Conservation (phyloP, 192 early-diverging fungal genomes). For the Rhizophlyctis rosea region DNA sequence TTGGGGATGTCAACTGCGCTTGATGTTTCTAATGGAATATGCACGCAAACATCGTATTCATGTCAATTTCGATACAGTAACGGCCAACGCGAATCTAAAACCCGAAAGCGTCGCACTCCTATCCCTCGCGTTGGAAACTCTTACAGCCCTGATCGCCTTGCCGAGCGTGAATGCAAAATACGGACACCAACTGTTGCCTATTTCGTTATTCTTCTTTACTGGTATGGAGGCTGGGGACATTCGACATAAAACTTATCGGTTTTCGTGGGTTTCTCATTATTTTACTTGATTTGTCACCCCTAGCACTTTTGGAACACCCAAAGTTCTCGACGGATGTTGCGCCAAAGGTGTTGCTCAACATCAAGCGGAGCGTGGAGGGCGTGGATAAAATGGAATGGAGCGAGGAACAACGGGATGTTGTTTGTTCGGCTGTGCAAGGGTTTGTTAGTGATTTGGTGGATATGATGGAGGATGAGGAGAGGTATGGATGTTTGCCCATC, state of each 20-base stretch:
- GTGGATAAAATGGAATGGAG: not conserved
- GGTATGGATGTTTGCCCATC: slow-evolving; percentile 10
- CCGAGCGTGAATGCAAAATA: slow-evolving; percentile 17
- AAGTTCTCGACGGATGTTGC: slow-evolving; percentile 38
- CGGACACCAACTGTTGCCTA: slow-evolving; percentile 15
- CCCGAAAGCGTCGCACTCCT: slow-evolving; percentile 22
- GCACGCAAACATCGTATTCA: not conserved
- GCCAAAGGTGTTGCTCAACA: slow-evolving; percentile 25
- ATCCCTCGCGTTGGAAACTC: slow-evolving; percentile 20
- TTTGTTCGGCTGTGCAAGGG: not conserved
- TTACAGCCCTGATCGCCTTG: slow-evolving; percentile 13
- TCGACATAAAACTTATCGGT: not conserved
- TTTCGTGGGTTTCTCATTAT: not conserved
- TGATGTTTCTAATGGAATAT: not conserved
- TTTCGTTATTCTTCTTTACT: slow-evolving; percentile 29
- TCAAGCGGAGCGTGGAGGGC: slow-evolving; percentile 18
- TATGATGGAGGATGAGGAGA: slow-evolving; percentile 26
- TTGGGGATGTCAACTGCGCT: too few species aligned
- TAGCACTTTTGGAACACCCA: slow-evolving; percentile 28
- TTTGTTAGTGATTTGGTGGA: slow-evolving; percentile 6
- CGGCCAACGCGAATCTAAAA: slow-evolving; percentile 19
- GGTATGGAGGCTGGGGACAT: slow-evolving; percentile 12
- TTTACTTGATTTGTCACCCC: not conserved
- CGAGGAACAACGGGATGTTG: not conserved
- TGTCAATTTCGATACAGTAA: slow-evolving; percentile 18